Conservation (phyloP, 768 basidiomycete species). For the Calocera viscosa region DNA sequence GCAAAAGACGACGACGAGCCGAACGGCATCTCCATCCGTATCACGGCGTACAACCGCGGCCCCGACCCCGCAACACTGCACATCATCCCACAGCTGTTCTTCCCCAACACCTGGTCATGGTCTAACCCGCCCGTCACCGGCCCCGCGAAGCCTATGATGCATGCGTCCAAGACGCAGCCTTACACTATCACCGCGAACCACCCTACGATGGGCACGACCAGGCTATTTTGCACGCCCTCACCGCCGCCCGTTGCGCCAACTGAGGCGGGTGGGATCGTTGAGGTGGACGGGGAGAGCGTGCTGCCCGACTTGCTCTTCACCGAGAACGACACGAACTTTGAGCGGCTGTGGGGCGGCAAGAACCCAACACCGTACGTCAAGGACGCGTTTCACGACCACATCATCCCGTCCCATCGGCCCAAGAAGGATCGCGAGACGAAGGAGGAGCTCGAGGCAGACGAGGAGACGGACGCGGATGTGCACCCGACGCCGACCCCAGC, state of each 20-base stretch:
- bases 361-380: slow-evolving; percentile 80
- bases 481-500: slow-evolving; percentile 12
- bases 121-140: slow-evolving; percentile 28
- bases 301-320: slow-evolving; percentile 85
- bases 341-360: slow-evolving; percentile 74
- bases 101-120: slow-evolving; percentile 99
- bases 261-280: slow-evolving; percentile 41
- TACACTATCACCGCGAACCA: slow-evolving; percentile 62
- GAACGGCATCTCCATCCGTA: slow-evolving; percentile 79
- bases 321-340: slow-evolving; percentile 95
- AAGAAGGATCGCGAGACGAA: slow-evolving; percentile 14
- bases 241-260: slow-evolving; percentile 74
- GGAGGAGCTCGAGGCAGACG: slow-evolving; percentile 9
- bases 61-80: slow-evolving; percentile 90
- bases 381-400: slow-evolving; percentile 97
- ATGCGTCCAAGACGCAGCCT: slow-evolving; percentile 29
- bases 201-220: slow-evolving; percentile 56
- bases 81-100: slow-evolving; percentile 91
- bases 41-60: slow-evolving; percentile 93
- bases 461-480: neutral
- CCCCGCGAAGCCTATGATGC: slow-evolving; percentile 47
- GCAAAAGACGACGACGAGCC: slow-evolving; percentile 92
- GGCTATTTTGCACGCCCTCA: slow-evolving; percentile 81
- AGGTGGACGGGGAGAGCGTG: slow-evolving; percentile 54
- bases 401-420: slow-evolving; percentile 75